Base-by-base conservation (phyloP, 192 early-diverging fungal genomes). In the Coemansia sp. region DNA sequence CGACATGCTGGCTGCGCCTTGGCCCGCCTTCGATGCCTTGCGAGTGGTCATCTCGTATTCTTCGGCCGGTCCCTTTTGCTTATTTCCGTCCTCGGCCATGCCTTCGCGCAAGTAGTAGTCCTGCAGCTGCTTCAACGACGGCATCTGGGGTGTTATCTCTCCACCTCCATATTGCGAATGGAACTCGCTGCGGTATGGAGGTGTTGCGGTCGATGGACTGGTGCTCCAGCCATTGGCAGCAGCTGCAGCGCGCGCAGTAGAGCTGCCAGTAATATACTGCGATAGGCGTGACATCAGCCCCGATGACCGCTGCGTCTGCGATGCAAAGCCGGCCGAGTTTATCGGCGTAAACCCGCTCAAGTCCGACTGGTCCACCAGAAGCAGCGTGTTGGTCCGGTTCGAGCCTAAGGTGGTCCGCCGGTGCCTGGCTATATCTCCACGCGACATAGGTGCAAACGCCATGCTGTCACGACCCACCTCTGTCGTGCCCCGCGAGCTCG, bases 61-160 rank as follows among this genome's bases (percentile, higher is more conserved):
- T 16, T 68, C 65, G 12, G 40, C 41, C n/a, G 41, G 55, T 5
- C 14, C 40, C n/a, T 41, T 32, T 8, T 41, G 6, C 0, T 21
- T 38, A 11, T 16, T 43, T 0, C n/a, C 32, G n/a, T 56, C 51
- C 7, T 44, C 57, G 23, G 42, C 21, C 36, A 41, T 50, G 31
- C 63, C 71, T 44, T 61, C 49, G 18, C 60, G 64, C 65, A 76
- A 26, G 53, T 76, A 76, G 40, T 76, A 50, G 38, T 76, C 61
- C 66, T 76, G 72, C 11, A 76, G 54, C 66, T 76, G 72, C 62
- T 69, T 76, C 8, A 76, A 61, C 53, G 72, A 64, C 37, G 72
- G 72, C 57, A 76, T 63, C 17, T 57, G 57, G 11, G 66, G 37
- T 34, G 37, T 50, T 6, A 37, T 14, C 16, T 52, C 49, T 11